These are phyloP conservation scores for Boletus rubropictus DNA, from an alignment of 768 basidiomycete genomes.

Conservation along the genomic window DNA sequence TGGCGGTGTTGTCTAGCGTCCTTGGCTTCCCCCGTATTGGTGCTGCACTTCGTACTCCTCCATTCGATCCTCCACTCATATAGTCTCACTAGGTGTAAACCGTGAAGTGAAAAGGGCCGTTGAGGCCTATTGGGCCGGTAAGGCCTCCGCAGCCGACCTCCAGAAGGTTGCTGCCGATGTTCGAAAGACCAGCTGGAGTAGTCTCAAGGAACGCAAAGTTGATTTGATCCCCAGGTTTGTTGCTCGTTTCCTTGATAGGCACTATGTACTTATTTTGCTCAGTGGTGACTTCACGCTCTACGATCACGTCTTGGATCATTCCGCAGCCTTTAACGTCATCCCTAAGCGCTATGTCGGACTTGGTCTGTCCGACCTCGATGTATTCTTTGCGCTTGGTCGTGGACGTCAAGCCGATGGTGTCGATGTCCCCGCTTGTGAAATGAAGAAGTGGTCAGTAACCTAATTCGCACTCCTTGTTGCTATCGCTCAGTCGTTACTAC, in stretches of 20 bases:
- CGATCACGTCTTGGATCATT: conserved; percentile 98
- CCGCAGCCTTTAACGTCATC: conserved; percentile 92
- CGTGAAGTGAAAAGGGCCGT: conserved; percentile 97
- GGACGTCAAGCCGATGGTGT: conserved; percentile 92
- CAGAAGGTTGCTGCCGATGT: conserved; percentile 82
- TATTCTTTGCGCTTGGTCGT: conserved; percentile 99
- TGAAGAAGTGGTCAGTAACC: conserved; percentile 93
- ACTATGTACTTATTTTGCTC: conserved; percentile 16
- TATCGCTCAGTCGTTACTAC: not conserved
- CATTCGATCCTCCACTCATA: conserved; percentile 1
- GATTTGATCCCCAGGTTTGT: conserved; percentile 86
- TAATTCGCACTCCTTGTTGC: not conserved
- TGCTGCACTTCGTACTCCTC: conserved; percentile 5
- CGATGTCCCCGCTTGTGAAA: conserved; percentile 95
- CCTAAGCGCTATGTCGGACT: conserved; percentile 89
- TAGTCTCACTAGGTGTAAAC: conserved; percentile 59
- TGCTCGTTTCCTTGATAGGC: conserved; percentile 3
- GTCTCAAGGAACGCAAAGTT: conserved; percentile 78
- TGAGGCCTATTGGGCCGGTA: conserved; percentile 97
- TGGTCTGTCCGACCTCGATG: conserved; percentile 82
- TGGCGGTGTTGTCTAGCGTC: conserved; percentile 73
- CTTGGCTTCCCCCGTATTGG: conserved; percentile 91
- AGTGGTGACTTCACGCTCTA: conserved; percentile 99
- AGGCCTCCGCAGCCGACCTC: conserved; percentile 81
- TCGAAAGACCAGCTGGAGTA: conserved; percentile 83